Percentiles rank a stretch among this genome's conserved stretches.
These are phyloP conservation scores for Pholiota molesta DNA, from an alignment of 768 basidiomycete genomes.

Conservation along the genomic window DNA sequence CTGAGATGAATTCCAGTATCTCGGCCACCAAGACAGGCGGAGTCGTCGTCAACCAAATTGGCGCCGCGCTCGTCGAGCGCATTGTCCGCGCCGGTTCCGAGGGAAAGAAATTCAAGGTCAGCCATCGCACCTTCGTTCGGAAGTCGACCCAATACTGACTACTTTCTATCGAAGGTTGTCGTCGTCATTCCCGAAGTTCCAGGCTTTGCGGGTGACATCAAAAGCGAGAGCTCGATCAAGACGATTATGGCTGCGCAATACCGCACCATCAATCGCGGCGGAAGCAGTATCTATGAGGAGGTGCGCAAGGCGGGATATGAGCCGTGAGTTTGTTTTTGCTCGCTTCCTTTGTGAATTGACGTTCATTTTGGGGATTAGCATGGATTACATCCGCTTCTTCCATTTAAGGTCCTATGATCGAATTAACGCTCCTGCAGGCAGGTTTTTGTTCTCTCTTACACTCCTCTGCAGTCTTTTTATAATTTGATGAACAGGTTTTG, in stretches of 20 bases:
- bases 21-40: slow-evolving; percentile 67
- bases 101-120: slow-evolving; percentile 77
- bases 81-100: slow-evolving; percentile 79
- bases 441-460: not conserved
- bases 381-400: slow-evolving; percentile 89
- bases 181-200: slow-evolving; percentile 91
- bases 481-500: slow-evolving; percentile 40
- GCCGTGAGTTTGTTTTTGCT: slow-evolving; percentile 54
- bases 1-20: slow-evolving; percentile 53
- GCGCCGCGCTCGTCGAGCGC: slow-evolving; percentile 78
- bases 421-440: slow-evolving; percentile 76
- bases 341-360: not conserved
- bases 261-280: slow-evolving; percentile 89
- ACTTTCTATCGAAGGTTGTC: slow-evolving; percentile 69
- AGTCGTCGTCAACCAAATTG: slow-evolving; percentile 83
- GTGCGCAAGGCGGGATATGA: slow-evolving; percentile 77
- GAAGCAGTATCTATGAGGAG: slow-evolving; percentile 83
- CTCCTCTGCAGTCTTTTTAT: not conserved
- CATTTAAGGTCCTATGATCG: slow-evolving; percentile 92
- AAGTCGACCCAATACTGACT: too few relatives aligned
- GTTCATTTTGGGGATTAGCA: slow-evolving; percentile 35
- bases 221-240: slow-evolving; percentile 62
- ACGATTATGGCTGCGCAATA: slow-evolving; percentile 90
- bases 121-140: too few relatives aligned
- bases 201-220: slow-evolving; percentile 85